phyloP scores from a whole-genome alignment of 768 basidiomycete species.

The Lepiota venenata region DNA sequence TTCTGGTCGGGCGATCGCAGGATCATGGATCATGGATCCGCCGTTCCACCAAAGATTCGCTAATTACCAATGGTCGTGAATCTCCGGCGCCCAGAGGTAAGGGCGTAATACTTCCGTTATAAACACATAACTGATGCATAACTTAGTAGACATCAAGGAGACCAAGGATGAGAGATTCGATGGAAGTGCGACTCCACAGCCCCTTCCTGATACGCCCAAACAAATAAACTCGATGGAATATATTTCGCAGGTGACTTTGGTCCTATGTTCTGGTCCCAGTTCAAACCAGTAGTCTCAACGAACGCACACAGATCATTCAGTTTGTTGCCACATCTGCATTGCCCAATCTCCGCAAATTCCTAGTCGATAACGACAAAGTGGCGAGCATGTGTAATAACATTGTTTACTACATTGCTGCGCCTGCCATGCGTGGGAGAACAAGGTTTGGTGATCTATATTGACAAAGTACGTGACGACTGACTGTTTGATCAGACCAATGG shows the following conservation, averaged over 20 bases:
- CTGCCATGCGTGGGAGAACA: constrained; percentile 73
- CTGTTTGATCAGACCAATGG: constrained; percentile 56
- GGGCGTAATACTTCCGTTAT: constrained; percentile 9
- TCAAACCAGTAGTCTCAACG: constrained; percentile 9
- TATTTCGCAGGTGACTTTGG: constrained; percentile 40
- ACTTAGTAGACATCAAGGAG: too few species aligned
- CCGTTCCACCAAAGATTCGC: constrained; percentile 58
- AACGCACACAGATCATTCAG: constrained; percentile 52
- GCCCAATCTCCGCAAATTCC: constrained; percentile 73
- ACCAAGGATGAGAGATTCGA: constrained; percentile 56
- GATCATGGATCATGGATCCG: constrained; percentile 83
- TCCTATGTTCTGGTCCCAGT: background rate
- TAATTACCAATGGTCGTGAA: constrained; percentile 63
- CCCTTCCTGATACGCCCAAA: constrained; percentile 26
- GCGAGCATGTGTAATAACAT: constrained; percentile 78
- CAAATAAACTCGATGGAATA: constrained; percentile 36
- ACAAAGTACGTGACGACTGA: background rate
- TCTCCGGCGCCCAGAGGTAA: constrained; percentile 64
- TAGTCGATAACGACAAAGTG: constrained; percentile 84
- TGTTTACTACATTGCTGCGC: constrained; percentile 78
- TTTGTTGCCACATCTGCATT: constrained; percentile 70
- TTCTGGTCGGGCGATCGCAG: constrained; percentile 66
- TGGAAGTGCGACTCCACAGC: constrained; percentile 37
- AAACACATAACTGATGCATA: background rate
- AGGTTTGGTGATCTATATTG: constrained; percentile 42